Evolutionary conservation across 352 stramenopile species (phyloP), one percentile per base, ranked within the genome.

Genomic region (Paralagenidium karlingii): DNA sequence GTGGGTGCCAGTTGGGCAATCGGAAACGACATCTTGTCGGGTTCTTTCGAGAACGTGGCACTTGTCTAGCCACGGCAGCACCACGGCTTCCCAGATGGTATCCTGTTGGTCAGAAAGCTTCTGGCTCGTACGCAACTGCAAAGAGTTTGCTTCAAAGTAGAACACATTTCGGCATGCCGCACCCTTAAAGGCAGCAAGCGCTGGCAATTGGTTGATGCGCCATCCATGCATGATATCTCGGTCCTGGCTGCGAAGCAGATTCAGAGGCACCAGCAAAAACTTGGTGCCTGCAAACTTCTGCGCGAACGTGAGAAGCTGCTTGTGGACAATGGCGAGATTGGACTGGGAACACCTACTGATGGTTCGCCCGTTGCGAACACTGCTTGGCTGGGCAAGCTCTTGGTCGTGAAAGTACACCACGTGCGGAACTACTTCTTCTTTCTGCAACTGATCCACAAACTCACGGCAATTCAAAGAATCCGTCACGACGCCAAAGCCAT

Each of bases 51-150:
- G 49, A 26, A 74, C 69, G 47, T 60, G 58, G 57, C 70, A 82
- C 44, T 74, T 76, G 8, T 32, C 54, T 19, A 84, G 49, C 70
- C 70, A 84, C 16, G 67, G 67, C 43, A 84, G 44, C 18, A 79
- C 55, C 3, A 52, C 55, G 5, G 62, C 58, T 45, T 84, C 70
- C 64, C 68, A 84, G 21, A 62, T 51, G 11, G 55, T 43, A 3
- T 56, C 31, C 11, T 60, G 40, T 29, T 51, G 45, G 27, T 43
- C 40, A 15, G 71, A 41, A 30, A 50, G 68, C 45, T 60, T 41
- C 21, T 71, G 56, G 41, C 44, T 36, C 26, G 58, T 49, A n/a
- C 54, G 58, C 34, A 76, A 58, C 31, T 80, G 60, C 10, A 53
- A 53, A n/a, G n/a, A n/a, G n/a, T n/a, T n/a, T n/a, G n/a, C n/a